phyloP scores from a whole-genome alignment of 2,329 filamentous ascomycete species.

The Phialocephala subalpina region DNA sequence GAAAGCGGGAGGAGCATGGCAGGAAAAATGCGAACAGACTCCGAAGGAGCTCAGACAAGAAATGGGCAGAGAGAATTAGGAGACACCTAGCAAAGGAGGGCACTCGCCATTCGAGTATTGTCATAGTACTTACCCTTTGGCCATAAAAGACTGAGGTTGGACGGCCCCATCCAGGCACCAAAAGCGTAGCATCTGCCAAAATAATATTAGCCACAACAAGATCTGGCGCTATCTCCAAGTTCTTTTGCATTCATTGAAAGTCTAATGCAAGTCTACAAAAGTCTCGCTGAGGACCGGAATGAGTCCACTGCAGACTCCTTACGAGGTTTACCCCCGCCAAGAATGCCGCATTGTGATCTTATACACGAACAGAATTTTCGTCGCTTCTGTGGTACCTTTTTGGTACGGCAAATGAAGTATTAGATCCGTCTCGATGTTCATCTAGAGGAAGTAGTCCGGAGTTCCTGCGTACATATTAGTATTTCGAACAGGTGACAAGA shows the following conservation, averaged over 20 bases:
- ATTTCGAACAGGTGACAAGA: neutral
- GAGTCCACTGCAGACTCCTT: conserved; percentile 21
- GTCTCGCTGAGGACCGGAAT: conserved; percentile 25
- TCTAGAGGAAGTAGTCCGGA: conserved; percentile 97
- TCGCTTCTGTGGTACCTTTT: conserved; percentile 33
- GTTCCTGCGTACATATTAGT: conserved; percentile 62
- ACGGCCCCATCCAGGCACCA: neutral
- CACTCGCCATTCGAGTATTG: neutral
- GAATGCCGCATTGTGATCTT: conserved; percentile 28
- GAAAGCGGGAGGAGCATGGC: too few species aligned
- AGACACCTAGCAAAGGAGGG: neutral
- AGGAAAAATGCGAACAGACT: neutral
- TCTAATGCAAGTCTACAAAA: conserved; percentile 45
- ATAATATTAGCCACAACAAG: neutral
- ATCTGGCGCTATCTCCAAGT: conserved; percentile 22
- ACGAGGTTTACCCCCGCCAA: conserved; percentile 22
- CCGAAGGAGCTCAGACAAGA: neutral
- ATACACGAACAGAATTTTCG: conserved; percentile 38
- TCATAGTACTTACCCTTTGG: neutral
- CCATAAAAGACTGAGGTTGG: neutral
- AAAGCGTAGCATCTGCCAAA: neutral
- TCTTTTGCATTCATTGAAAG: conserved; percentile 41
- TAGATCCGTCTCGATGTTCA: conserved; percentile 19
- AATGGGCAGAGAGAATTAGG: neutral
- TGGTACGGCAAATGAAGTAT: conserved; percentile 16